A percentile compares a stretch with the other conserved stretches of the same genome.
Evolutionary conservation across 1,139 yeast species (phyloP).

Genomic region (Hemisphaericaspora xylanilytica): DNA sequence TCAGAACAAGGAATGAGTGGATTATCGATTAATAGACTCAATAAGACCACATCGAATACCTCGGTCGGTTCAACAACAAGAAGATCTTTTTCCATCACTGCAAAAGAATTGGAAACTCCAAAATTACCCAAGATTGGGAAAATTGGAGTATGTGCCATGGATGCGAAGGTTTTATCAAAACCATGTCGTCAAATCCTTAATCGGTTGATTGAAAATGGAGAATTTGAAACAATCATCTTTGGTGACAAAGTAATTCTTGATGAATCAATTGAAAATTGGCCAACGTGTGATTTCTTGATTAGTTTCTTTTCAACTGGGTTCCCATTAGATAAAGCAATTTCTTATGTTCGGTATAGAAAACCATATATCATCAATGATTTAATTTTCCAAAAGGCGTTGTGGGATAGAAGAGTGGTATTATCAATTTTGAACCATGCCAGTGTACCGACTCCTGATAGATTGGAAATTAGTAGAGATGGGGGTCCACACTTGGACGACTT

Average conservation of each 20-base stretch:
- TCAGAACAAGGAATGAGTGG: conserved; percentile 9
- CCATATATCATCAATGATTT: conserved; percentile 90
- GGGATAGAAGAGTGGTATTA: conserved; percentile 94
- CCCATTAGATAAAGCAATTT: conserved; percentile 93
- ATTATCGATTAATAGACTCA: conserved; percentile 16
- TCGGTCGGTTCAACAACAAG: conserved; percentile 29
- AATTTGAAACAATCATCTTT: conserved; percentile 93
- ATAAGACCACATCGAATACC: conserved; percentile 37
- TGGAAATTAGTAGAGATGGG: conserved; percentile 93
- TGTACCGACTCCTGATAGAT: conserved; percentile 85
- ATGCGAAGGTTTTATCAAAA: conserved; percentile 90
- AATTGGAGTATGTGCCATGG: conserved; percentile 99
- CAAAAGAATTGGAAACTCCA: conserved; percentile 32
- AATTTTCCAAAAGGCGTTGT: conserved; percentile 84
- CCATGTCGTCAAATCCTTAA: conserved; percentile 92
- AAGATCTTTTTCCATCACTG: conserved; percentile 46
- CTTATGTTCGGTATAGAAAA: conserved; percentile 82
- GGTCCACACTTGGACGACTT: conserved; percentile 80
- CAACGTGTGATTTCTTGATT: conserved; percentile 92
- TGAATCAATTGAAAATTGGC: conserved; percentile 95
- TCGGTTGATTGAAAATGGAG: conserved; percentile 86
- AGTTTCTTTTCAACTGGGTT: conserved; percentile 95
- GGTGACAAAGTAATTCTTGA: conserved; percentile 97
- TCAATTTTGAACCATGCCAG: conserved; percentile 74
- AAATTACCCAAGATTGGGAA: conserved; percentile 78